Base-by-base conservation (phyloP, 345 rosid species). In the Acer yangbiense region DNA sequence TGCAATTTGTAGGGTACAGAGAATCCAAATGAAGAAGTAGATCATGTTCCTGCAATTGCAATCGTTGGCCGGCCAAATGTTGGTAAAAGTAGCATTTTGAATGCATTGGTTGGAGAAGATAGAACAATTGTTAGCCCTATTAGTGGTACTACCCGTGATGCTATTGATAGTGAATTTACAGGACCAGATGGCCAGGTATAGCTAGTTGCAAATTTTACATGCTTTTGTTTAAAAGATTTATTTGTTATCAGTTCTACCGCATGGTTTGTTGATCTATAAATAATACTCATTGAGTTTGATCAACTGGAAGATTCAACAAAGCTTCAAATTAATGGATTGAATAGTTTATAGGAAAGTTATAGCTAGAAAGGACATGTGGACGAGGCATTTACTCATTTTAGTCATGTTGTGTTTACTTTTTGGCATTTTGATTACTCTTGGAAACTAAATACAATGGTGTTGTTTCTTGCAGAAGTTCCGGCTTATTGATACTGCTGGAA, bases 71-170 rank as follows among this genome's bases (percentile, higher is more conserved):
- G 96, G 65, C 99, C 99, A 69, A 93, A 95, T 78, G 99, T 95
- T 82, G 99, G 99, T 63, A 95, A 95, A 84, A 95, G 99, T 81
- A 95, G 99, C 87, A 95, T 95, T 80, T 87, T 95, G 83, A 95
- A 95, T 92, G 94, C 99, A 73, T 87, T 93, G 90, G 86, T 95
- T 74, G 92, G 99, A 68, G 99, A 95, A 84, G 98, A 95, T 81
- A 90, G 98, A 89, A 90, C 98, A 69, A 93, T 95, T 82, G 99
- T 95, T 76, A 95, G 99, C 83, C 98, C 99, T 75, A 74, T 95
- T 83, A 95, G 99, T 83, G 99, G 99, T 54, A 95, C 99, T 58
- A 95, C 99, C 7, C 99, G 99, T 68, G 99, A 95, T 89, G 99
- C 98, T 76, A 95, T 93, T 76, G 99, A 95, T 81, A 92, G 93